Evolutionary conservation across 768 basidiomycete genomes (phyloP).

Genomic region (Butyriboletus loyo): DNA sequence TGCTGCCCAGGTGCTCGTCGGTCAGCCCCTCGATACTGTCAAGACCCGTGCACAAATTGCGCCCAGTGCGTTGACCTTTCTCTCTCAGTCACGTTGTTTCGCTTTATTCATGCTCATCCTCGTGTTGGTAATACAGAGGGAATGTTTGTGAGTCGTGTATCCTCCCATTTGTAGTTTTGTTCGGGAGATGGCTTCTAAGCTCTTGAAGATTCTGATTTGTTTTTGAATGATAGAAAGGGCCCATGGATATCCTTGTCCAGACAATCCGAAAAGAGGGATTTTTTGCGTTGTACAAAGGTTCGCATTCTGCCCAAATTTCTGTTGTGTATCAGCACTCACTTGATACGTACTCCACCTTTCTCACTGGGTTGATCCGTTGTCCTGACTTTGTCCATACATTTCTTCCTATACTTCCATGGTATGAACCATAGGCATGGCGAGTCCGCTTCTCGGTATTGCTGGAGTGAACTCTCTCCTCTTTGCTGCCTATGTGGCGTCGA

Average conservation of each 20-base stretch:
- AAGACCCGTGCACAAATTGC: constrained; percentile 89
- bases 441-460: constrained; percentile 88
- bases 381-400: background rate
- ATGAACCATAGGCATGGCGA: constrained; percentile 69
- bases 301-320: constrained; percentile 1
- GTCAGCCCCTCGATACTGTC: constrained; percentile 86
- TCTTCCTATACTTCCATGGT: background rate
- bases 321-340: background rate
- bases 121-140: constrained; percentile 47
- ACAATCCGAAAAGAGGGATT: constrained; percentile 87
- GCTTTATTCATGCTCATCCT: constrained; percentile 1
- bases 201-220: background rate
- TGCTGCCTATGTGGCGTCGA: constrained; percentile 80
- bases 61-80: constrained; percentile 55
- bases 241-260: constrained; percentile 83
- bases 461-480: constrained; percentile 96
- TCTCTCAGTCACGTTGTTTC: background rate
- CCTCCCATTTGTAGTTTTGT: background rate
- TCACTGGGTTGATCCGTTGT: background rate
- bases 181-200: background rate
- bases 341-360: background rate
- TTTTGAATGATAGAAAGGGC: constrained; percentile 64
- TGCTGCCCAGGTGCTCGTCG: constrained; percentile 94
- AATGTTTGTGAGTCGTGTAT: constrained; percentile 78
- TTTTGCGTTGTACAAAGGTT: constrained; percentile 93